These are phyloP conservation scores for Calamus simplicifolius DNA, from an alignment of 176 grass and related monocot species.

Conservation along the genomic window DNA sequence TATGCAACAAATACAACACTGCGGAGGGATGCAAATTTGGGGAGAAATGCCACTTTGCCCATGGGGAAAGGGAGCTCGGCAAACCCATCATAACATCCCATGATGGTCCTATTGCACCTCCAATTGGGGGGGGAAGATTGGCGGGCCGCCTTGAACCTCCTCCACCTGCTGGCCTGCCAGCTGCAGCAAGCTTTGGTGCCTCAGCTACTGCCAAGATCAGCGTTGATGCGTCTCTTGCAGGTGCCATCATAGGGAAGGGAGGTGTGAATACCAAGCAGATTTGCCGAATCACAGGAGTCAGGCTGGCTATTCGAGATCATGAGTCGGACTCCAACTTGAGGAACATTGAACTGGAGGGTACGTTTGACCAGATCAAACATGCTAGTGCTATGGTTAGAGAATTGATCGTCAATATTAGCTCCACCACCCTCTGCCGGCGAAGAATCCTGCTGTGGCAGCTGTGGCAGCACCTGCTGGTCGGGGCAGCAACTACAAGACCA, in stretches of 20 bases:
- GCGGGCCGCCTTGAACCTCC: constrained; percentile 24
- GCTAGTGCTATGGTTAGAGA: constrained; percentile 68
- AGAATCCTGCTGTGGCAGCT: constrained; percentile 15
- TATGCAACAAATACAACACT: constrained; percentile 83
- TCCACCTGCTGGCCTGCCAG: constrained; percentile 16
- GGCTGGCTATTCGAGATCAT: constrained; percentile 63
- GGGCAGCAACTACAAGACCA: constrained; percentile 73
- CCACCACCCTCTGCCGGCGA: neutral
- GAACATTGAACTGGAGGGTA: constrained; percentile 83
- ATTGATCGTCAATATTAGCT: constrained; percentile 53
- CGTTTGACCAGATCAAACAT: constrained; percentile 86
- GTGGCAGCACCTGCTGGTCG: constrained; percentile 8
- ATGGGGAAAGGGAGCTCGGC: constrained; percentile 68
- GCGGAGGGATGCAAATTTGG: constrained; percentile 79
- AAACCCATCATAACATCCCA: constrained; percentile 24
- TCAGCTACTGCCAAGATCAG: constrained; percentile 81
- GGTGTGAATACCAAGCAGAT: constrained; percentile 79
- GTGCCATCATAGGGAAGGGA: constrained; percentile 66
- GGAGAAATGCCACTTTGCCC: constrained; percentile 73
- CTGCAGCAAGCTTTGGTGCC: constrained; percentile 60
- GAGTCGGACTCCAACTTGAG: constrained; percentile 61
- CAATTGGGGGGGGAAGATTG: constrained; percentile 27
- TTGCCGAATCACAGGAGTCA: constrained; percentile 51
- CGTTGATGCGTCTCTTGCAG: constrained; percentile 56
- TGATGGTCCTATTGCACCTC: constrained; percentile 26